Evolutionary conservation across 179 eudicot species (phyloP), one percentile per base, ranked within the genome.

Genomic region (Pouteria campechiana): DNA sequence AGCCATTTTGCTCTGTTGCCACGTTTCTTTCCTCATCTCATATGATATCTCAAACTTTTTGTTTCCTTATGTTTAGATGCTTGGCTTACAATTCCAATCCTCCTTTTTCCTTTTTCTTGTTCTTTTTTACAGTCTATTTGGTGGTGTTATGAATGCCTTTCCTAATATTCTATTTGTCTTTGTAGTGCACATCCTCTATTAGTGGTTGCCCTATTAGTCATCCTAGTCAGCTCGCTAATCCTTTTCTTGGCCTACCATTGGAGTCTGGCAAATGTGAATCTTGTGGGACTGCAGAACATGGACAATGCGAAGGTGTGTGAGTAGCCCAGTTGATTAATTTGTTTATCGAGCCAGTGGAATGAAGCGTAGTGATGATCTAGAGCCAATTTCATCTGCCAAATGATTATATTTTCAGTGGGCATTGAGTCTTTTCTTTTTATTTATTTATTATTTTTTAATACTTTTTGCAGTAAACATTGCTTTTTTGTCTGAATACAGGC

Each of bases 191-290:
- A 44, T 64, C 98, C 30, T 90, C 98, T 17, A 75, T 67, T 22
- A 86, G 86, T 14, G 85, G 82, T 30, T 90, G 83, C 49, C 87
- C 98, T 0, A 87, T 90, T 42, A 73, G 72, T 51, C 98, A 90
- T 71, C 76, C 84, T 6, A 90, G 85, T 60, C 98, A 86, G 57
- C 58, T 90, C 22, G 61, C 80, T 44, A 90, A 90, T 72, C 96
- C 98, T 16, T 90, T 86, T 33, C 94, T 90, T 44, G 98, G 98
- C 25, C 54, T 90, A 55, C 98, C 98, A 0, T 73, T 90, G 50
- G 94, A 86, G 34, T 25, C 44, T 23, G 83, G 96, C 4, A 87
- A 72, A 64, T 92, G 96, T 44, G 99, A 92, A 62, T 73, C 96
- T 6, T 92, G 99, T 61, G 99, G 99, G 41, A 79, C 99, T 4